These are phyloP conservation scores for Diutina pseudorugosa DNA, from an alignment of 1,139 yeast genomes.

Conservation along the genomic window DNA sequence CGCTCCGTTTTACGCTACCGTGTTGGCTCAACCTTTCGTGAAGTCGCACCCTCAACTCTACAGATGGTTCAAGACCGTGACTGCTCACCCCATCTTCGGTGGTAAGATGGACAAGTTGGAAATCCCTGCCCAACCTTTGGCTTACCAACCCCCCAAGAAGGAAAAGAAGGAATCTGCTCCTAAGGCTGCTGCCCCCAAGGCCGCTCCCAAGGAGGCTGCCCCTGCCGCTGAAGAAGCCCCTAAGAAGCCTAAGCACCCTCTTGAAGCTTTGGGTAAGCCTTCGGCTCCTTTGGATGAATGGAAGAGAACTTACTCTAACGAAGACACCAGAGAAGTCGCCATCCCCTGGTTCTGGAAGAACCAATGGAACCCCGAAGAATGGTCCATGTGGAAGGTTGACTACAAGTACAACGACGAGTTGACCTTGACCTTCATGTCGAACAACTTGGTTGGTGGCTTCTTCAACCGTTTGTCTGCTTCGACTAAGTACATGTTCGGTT, in stretches of 20 bases:
- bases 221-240: constrained; percentile 29
- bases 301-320: constrained; percentile 96
- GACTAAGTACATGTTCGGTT: constrained; percentile 88
- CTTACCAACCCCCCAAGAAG: constrained; percentile 71
- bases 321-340: constrained; percentile 90
- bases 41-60: constrained; percentile 56
- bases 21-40: constrained; percentile 75
- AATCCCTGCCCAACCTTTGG: constrained; percentile 56
- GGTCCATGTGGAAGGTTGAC: constrained; percentile 92
- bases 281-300: constrained; percentile 77
- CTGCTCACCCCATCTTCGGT: constrained; percentile 42
- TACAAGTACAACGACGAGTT: constrained; percentile 98
- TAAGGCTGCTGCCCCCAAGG: constrained; percentile 14
- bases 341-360: constrained; percentile 96
- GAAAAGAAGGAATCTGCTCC: constrained; percentile 32
- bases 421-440: constrained; percentile 95
- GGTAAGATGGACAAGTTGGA: constrained; percentile 29
- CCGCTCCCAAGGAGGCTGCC: constrained; percentile 20
- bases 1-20: constrained; percentile 51
- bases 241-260: constrained; percentile 67
- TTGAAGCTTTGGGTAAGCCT: constrained; percentile 69
- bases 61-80: constrained; percentile 82
- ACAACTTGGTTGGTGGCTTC: constrained; percentile 97
- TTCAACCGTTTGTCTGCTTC: constrained; percentile 91
- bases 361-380: constrained; percentile 83